These are phyloP conservation scores for Mucor plumbeus DNA, from an alignment of 371 early-diverging fungal species.

Conservation along the genomic window DNA sequence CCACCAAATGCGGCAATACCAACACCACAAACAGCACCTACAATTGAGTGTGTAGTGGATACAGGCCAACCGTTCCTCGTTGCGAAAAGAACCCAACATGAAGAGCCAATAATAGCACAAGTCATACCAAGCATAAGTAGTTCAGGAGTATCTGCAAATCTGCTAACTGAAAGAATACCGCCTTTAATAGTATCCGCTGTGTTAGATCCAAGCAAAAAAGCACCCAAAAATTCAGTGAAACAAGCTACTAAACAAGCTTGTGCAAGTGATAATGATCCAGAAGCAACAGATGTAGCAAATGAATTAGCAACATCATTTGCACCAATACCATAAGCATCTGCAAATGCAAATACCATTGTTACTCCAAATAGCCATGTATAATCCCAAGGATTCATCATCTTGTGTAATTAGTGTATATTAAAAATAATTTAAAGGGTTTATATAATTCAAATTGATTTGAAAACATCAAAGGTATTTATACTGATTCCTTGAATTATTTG, in stretches of 20 bases:
- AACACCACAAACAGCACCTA: conserved; percentile 81
- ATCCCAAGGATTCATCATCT: conserved; percentile 39
- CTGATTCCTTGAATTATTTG: not conserved
- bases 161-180: conserved; percentile 62
- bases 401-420: not conserved
- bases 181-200: conserved; percentile 80
- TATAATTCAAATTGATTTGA: not conserved
- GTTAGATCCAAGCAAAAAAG: conserved; percentile 74
- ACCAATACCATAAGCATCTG: conserved; percentile 76
- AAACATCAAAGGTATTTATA: not conserved
- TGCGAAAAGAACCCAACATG: conserved; percentile 80
- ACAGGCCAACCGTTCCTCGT: conserved; percentile 63
- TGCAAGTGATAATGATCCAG: conserved; percentile 76
- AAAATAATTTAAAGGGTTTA: too few relatives aligned
- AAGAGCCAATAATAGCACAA: conserved; percentile 78
- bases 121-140: conserved; percentile 83
- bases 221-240: conserved; percentile 87
- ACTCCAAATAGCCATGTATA: conserved; percentile 82
- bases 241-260: conserved; percentile 82
- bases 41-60: conserved; percentile 69
- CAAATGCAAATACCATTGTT: conserved; percentile 66
- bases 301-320: conserved; percentile 93
- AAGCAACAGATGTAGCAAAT: conserved; percentile 88
- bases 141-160: conserved; percentile 69
- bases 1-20: conserved; percentile 80